These are phyloP conservation scores for Colletotrichum acutatum DNA, from an alignment of 2,329 filamentous ascomycete genomes.

Conservation along the genomic window DNA sequence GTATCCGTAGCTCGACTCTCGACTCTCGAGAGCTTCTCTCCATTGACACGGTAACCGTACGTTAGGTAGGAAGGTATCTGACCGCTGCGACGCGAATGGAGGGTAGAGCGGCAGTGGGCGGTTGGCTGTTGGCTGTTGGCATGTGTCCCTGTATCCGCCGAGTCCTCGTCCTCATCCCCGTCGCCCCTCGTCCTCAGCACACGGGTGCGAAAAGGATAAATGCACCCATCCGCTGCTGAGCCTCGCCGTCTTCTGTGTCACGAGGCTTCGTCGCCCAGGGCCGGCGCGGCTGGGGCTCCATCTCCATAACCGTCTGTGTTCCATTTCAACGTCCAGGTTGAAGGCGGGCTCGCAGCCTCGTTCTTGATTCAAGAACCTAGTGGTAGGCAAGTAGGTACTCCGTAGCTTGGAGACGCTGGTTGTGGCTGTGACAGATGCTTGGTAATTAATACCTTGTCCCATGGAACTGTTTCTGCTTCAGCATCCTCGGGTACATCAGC, in stretches of 20 bases:
- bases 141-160: background rate
- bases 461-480: background rate
- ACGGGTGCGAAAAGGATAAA: background rate
- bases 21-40: background rate
- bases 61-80: background rate
- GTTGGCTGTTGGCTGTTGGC: background rate
- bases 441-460: too few relatives aligned
- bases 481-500: slow-evolving; percentile 4
- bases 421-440: background rate
- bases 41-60: background rate
- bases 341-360: background rate
- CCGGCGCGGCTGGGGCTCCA: background rate
- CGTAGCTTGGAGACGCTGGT: background rate
- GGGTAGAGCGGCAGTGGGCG: background rate
- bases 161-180: background rate
- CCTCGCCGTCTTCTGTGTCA: background rate
- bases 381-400: background rate
- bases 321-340: background rate
- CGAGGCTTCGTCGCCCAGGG: background rate
- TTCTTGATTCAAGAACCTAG: background rate
- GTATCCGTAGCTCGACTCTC: too few relatives aligned
- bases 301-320: background rate
- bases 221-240: slow-evolving; percentile 11
- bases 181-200: background rate
- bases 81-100: background rate